phyloP scores from a whole-genome alignment of 371 early-diverging fungal species.

The Rhizopus microsporus region DNA sequence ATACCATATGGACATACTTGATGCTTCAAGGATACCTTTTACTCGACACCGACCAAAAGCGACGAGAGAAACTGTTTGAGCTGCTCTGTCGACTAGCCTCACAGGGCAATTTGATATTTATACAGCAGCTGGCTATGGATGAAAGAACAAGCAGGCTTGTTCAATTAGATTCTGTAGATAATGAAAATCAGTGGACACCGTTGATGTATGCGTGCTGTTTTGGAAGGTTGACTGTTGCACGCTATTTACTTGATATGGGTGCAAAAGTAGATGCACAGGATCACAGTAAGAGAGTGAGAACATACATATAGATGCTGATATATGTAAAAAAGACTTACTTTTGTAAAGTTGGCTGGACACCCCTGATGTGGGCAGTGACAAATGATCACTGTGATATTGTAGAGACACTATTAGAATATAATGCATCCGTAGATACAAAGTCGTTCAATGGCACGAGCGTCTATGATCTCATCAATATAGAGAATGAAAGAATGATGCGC shows the following conservation, averaged over 20 bases:
- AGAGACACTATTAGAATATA: slow-evolving; percentile 69
- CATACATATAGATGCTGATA: neutral
- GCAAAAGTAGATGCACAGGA: slow-evolving; percentile 78
- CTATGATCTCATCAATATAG: slow-evolving; percentile 67
- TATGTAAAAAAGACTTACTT: neutral
- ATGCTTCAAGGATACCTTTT: neutral
- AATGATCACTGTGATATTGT: slow-evolving; percentile 80
- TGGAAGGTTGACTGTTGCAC: slow-evolving; percentile 70
- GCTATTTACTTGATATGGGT: slow-evolving; percentile 67
- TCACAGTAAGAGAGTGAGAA: slow-evolving; percentile 56
- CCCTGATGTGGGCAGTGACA: slow-evolving; percentile 92
- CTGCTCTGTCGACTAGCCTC: slow-evolving; percentile 23
- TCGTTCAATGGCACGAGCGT: slow-evolving; percentile 77
- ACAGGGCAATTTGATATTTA: slow-evolving; percentile 15
- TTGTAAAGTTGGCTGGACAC: slow-evolving; percentile 84
- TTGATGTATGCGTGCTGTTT: slow-evolving; percentile 88
- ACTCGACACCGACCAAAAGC: slow-evolving; percentile 1
- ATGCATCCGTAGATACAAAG: slow-evolving; percentile 69
- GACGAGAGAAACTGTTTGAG: slow-evolving; percentile 2
- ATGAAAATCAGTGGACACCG: slow-evolving; percentile 75
- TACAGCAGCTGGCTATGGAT: slow-evolving; percentile 15
- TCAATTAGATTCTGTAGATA: slow-evolving; percentile 45
- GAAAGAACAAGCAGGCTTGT: slow-evolving; percentile 11
- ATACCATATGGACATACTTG: neutral
- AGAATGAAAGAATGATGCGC: slow-evolving; percentile 56